Percentiles rank a stretch among this genome's conserved stretches.
Conservation (phyloP, 768 basidiomycete genomes). For the Hortiboletus campestris region DNA sequence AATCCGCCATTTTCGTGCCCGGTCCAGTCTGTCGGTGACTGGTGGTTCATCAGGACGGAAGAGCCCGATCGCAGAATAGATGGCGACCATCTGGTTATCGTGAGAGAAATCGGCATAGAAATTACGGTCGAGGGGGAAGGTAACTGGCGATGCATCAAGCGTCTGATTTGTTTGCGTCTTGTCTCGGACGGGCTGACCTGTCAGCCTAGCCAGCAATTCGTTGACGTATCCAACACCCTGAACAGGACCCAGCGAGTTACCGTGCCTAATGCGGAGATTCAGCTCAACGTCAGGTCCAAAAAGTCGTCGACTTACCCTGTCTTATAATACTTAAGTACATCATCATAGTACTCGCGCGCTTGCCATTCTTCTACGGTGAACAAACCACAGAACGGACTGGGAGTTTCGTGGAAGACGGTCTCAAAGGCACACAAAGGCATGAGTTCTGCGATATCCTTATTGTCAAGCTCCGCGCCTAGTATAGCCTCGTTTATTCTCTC, state of each 20-base stretch:
- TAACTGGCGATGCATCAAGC: constrained; percentile 58
- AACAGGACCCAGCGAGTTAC: constrained; percentile 65
- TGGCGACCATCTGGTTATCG: constrained; percentile 82
- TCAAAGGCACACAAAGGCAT: constrained; percentile 82
- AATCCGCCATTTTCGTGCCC: constrained; percentile 47
- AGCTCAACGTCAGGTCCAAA: background rate
- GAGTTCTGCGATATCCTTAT: constrained; percentile 54
- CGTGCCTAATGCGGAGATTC: constrained; percentile 45
- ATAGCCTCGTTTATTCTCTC: constrained; percentile 58
- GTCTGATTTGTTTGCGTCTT: constrained; percentile 76
- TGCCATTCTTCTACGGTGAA: constrained; percentile 64
- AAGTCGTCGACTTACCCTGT: constrained; percentile 52
- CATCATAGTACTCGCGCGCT: constrained; percentile 65
- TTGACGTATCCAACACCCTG: constrained; percentile 88
- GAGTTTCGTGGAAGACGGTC: constrained; percentile 47
- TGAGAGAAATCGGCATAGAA: constrained; percentile 85
- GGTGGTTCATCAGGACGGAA: constrained; percentile 36
- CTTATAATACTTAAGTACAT: constrained; percentile 76
- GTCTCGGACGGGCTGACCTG: constrained; percentile 59
- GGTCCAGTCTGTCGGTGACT: constrained; percentile 17
- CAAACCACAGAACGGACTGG: constrained; percentile 69
- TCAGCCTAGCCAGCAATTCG: constrained; percentile 83
- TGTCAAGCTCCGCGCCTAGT: constrained; percentile 58
- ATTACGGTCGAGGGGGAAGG: constrained; percentile 69
- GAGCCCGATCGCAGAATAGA: constrained; percentile 62